Evolutionary conservation across 495 filamentous ascomycete genomes (phyloP), one percentile per base, ranked within the genome.

Genomic region (Venustampulla echinocandica): DNA sequence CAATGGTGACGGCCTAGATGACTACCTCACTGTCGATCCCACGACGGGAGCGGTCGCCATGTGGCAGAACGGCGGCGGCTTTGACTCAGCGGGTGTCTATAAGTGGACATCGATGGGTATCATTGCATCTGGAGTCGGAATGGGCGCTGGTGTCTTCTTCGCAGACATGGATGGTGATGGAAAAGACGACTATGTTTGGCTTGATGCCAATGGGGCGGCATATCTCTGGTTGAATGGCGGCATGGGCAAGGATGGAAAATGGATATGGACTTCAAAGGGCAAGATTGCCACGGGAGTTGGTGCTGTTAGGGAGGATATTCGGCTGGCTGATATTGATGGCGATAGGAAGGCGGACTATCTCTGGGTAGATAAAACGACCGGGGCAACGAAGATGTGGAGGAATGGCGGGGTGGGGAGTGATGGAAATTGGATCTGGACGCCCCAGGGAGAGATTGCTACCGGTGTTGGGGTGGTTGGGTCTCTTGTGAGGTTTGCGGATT

Each of bases 101-200:
- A 18, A 4, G 9, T 45, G 42, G 42, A 34, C 15, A 19, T 9
- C 24, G 18, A 2, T 33, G 10, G 42, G 42, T 9, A 32, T 30
- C 27, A 24, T 45, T n/a, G 42, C 42, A 9, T 15, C 11, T 17
- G 42, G 42, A 15, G 20, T 34, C 19, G 42, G 42, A 33, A 20
- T 11, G 7, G 25, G 42, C 4, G n/a, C 27, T 11, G 30, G 25
- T 15, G 30, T 45, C n/a, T 23, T 15, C 14, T 45, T 45, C 15
- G 42, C 47, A 41, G 48, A 51, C 33, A 30, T 51, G 3, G 30
- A 51, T 40, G 49, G 49, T 17, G 49, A 52, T 30, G 49, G 49
- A 14, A 32, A 23, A 41, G 49, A 33, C 21, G 49, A 52, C 23
- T 52, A 52, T 23, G 19, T 52, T 13, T 46, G 35, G 34, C 17